phyloP scores from a whole-genome alignment of 768 basidiomycete genomes.

The Melanogaster broomeanus region DNA sequence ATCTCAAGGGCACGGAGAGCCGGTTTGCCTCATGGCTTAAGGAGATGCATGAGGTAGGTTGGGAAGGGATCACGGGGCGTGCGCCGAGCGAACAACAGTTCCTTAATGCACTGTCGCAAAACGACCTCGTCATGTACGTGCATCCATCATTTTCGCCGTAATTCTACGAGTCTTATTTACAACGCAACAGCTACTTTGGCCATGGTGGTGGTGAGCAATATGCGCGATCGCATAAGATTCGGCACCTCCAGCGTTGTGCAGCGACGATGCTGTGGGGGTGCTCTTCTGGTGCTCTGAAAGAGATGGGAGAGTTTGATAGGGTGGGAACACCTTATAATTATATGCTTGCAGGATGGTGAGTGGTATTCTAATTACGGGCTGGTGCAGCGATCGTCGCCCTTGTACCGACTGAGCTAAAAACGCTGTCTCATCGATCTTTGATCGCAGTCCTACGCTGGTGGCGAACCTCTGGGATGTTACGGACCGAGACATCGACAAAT shows the following conservation, averaged over 20 bases:
- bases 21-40: conserved; percentile 80
- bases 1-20: conserved; percentile 80
- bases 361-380: too few species aligned
- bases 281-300: conserved; percentile 85
- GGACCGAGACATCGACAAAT: conserved; percentile 94
- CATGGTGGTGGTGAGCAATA: conserved; percentile 98
- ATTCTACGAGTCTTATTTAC: conserved; percentile 5
- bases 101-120: conserved; percentile 62
- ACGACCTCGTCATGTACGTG: conserved; percentile 90
- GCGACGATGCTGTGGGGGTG: conserved; percentile 99
- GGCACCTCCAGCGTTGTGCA: conserved; percentile 82
- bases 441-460: conserved; percentile 79
- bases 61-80: conserved; percentile 80
- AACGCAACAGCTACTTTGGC: conserved; percentile 80
- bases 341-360: conserved; percentile 96
- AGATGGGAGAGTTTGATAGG: conserved; percentile 94
- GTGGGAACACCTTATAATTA: conserved; percentile 93
- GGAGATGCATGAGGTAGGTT: conserved; percentile 71
- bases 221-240: conserved; percentile 81
- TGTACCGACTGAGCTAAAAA: background rate
- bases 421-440: background rate
- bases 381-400: too few species aligned
- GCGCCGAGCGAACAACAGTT: conserved; percentile 86
- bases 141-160: background rate
- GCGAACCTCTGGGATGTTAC: conserved; percentile 99